Conservation (phyloP, 805 yeast genomes). For the Saccharomycopsis javanensis region DNA sequence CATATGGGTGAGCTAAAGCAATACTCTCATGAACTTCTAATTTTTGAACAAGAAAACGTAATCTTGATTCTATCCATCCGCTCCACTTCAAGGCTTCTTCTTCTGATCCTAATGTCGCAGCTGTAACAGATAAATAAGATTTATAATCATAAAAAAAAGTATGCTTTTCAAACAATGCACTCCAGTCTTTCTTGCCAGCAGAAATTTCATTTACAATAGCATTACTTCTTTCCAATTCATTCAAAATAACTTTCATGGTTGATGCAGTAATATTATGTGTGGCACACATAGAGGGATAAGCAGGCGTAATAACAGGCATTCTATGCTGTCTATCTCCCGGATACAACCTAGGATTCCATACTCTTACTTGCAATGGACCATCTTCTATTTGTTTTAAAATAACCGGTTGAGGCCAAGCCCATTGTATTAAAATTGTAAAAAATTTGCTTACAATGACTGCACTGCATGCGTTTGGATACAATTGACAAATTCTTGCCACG, state of each 20-base stretch:
- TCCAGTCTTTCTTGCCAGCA: conserved; percentile 59
- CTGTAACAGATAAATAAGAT: conserved; percentile 75
- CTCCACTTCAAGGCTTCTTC: conserved; percentile 89
- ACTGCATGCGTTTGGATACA: conserved; percentile 93
- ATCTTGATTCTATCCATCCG: conserved; percentile 84
- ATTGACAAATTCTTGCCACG: conserved; percentile 94
- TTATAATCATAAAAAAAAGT: conserved; percentile 76
- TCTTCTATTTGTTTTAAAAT: conserved; percentile 87
- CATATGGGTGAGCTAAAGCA: conserved; percentile 81
- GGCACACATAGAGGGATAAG: conserved; percentile 98
- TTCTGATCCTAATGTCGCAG: conserved; percentile 58
- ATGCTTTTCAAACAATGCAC: conserved; percentile 66
- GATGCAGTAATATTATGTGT: conserved; percentile 91
- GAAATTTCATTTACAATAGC: conserved; percentile 60
- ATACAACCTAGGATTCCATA: conserved; percentile 92
- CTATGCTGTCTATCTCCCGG: conserved; percentile 81
- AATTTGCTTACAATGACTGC: conserved; percentile 86
- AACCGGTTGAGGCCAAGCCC: conserved; percentile 99
- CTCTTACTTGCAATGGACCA: conserved; percentile 91
- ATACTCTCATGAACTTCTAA: conserved; percentile 71
- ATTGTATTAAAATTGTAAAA: conserved; percentile 72
- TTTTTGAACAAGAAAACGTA: conserved; percentile 73
- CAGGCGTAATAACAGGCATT: conserved; percentile 98
- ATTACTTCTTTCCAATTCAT: conserved; percentile 72
- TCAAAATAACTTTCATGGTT: conserved; percentile 70